A percentile compares a stretch with the other conserved stretches of the same genome.
Evolutionary conservation across 1,284 basidiomycete species (phyloP).

Genomic region (Sanguinoderma infundibulare): DNA sequence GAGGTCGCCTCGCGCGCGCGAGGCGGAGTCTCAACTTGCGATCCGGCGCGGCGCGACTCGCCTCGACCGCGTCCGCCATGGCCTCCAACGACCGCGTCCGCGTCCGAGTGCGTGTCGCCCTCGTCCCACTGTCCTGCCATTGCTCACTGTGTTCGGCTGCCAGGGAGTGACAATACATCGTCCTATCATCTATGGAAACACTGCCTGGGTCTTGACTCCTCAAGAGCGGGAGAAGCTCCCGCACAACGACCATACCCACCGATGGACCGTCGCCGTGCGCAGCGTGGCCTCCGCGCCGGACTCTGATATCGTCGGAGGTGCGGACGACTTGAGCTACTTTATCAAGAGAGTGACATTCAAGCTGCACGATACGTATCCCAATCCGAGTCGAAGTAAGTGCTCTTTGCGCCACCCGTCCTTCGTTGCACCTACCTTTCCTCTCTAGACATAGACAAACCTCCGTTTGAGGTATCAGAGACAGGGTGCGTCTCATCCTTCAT

Average conservation of each 20-base stretch:
- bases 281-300: conserved; percentile 70
- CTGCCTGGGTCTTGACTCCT: conserved; percentile 81
- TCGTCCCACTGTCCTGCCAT: conserved; percentile 4
- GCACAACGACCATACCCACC: conserved; percentile 86
- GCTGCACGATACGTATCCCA: conserved; percentile 95
- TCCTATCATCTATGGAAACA: conserved; percentile 96
- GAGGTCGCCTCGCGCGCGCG: conserved; percentile 21
- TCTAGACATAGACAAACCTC: conserved; percentile 88
- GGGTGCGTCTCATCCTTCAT: conserved; percentile 51
- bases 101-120: conserved; percentile 59
- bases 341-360: conserved; percentile 98
- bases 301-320: conserved; percentile 80
- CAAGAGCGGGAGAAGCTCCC: conserved; percentile 69
- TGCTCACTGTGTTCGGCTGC: conserved; percentile 2
- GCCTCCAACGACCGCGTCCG: conserved; percentile 71
- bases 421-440: background rate
- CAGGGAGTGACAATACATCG: conserved; percentile 91
- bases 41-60: conserved; percentile 36
- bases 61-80: conserved; percentile 29
- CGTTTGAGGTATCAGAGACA: conserved; percentile 95
- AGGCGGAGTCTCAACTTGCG: conserved; percentile 33
- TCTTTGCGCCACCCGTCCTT: conserved; percentile 1
- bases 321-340: conserved; percentile 87
- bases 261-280: conserved; percentile 96
- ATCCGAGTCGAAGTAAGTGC: conserved; percentile 83